Evolutionary conservation across 495 filamentous ascomycete species (phyloP), one percentile per base, ranked within the genome.

Genomic region (Penicillium turbatum): DNA sequence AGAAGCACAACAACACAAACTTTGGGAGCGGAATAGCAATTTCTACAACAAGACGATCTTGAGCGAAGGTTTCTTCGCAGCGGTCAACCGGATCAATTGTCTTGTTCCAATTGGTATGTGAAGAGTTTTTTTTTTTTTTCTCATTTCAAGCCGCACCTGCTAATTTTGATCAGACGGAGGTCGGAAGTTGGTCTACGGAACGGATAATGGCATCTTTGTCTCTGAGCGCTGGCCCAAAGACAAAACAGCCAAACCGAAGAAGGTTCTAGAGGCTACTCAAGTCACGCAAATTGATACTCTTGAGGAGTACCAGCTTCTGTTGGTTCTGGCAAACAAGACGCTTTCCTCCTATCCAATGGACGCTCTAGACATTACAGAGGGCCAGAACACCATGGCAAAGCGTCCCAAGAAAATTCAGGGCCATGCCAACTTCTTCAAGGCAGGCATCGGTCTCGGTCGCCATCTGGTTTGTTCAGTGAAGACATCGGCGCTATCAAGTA

Each of bases 371-470:
- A 80, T 87, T 3, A 83, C 85, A 46, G 93, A 97, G 62, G 73
- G 73, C 34, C 81, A 80, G 40, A 85, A 85, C 38, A 74, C 85
- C 30, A 72, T 90, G 42, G 77, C 86, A 13, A 96, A 95, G 65
- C 78, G 90, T 16, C 88, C 90, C n/a, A 95, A 92, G 78, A 96
- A 96, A 76, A 97, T 99, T 62, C 91, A 92, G 65, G 89, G 87
- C 55, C 90, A 96, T 72, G 92, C 91, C 68, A 96, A 92, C 72
- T 97, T 97, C 73, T 97, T 99, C 85, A 96, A 92, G 69, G 86
- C 89, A 40, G 95, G 95, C 21, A 92, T 97, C 59, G 97, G 93
- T 65, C 80, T 96, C 19, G 92, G 95, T 44, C 83, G 92, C 43
- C 95, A 97, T 66, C 77, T 97, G 34, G 92, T 99, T 16, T 96